Evolutionary conservation across 1,139 yeast genomes (phyloP).

Genomic region (Sugiyamaella castrensis): DNA sequence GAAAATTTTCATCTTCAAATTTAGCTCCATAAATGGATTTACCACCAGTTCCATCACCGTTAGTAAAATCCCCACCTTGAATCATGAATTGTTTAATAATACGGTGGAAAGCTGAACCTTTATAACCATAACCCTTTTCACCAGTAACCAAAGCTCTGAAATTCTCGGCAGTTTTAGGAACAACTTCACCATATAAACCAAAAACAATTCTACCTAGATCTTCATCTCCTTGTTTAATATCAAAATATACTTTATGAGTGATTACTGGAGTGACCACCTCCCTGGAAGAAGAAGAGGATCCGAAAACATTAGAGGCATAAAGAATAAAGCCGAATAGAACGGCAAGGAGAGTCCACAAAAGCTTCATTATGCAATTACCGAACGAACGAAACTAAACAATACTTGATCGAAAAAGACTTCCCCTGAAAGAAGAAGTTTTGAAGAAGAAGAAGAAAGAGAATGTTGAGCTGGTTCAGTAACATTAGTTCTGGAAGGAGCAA

Average conservation of each 20-base stretch:
- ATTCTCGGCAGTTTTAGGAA: constrained; percentile 91
- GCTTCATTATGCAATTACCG: constrained; percentile 21
- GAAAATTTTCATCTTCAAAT: constrained; percentile 87
- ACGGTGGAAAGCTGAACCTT: constrained; percentile 86
- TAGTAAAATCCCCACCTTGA: constrained; percentile 97
- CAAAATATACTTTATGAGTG: constrained; percentile 81
- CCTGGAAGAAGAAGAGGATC: constrained; percentile 15
- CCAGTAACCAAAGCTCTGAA: constrained; percentile 67
- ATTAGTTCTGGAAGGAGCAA: too few relatives aligned
- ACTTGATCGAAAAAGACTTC: background rate
- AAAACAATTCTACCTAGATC: constrained; percentile 65
- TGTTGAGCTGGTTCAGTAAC: background rate
- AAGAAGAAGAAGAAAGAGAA: too few relatives aligned
- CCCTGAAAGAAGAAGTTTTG: too few relatives aligned
- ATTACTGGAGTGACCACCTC: constrained; percentile 42
- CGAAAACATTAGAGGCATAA: constrained; percentile 25
- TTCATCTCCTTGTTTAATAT: constrained; percentile 76
- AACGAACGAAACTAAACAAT: background rate
- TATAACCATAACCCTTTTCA: constrained; percentile 81
- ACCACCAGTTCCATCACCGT: constrained; percentile 93
- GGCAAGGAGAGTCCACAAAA: constrained; percentile 29
- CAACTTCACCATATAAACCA: constrained; percentile 83
- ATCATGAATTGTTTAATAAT: constrained; percentile 92
- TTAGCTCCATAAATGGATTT: constrained; percentile 88
- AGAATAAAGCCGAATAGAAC: constrained; percentile 24